Base-by-base conservation (phyloP, 176 grass and related monocot genomes). In the Zea luxurians region DNA sequence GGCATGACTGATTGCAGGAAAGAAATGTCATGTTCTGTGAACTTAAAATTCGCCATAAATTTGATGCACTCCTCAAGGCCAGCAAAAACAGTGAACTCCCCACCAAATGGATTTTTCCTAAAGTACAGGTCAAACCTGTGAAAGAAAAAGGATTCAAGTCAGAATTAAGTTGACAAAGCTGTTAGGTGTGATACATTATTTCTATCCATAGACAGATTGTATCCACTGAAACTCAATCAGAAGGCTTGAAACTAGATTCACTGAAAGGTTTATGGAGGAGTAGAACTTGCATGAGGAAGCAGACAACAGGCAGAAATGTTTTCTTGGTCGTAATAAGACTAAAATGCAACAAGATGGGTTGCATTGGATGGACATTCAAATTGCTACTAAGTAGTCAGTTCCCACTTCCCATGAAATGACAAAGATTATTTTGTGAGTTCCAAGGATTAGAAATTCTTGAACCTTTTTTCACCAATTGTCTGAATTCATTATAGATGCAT, bases 61-160 rank as follows among this genome's bases (percentile, higher is more conserved):
- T 86, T 91, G 62, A 98, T 85, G 84, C 96, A 98, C 94, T 98
- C 96, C 48, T 98, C 96, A 83, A 98, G 90, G 74, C 96, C 96
- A 76, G 89, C 96, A 87, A 94, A 94, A 71, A 98, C 92, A 64
- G 92, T 92, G 77, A 94, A 98, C 76, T 98, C 96, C 50, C 96
- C 96, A 15, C 92, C 92, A 89, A 98, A 98, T 69, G 96, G 92
- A 77, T 92, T 98, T 83, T 94, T 98, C 81, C 91, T 94, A 37
- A 98, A 98, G 83, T 98, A 98, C 37, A 98, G 64, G 82, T 98
- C 96, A 83, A 94, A 98, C 68, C 96, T 98, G 81, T 64, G 86
- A 89, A 77, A 84, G 38, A 72, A 70, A 57, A 84, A 86, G 61
- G 48, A 83, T 58, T 6, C 43, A 76, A 64, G 75, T 83, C 38